Percentiles rank a stretch among this genome's conserved stretches.
Conservation (phyloP, 139 green algal species). For the Chlorella sp. region DNA sequence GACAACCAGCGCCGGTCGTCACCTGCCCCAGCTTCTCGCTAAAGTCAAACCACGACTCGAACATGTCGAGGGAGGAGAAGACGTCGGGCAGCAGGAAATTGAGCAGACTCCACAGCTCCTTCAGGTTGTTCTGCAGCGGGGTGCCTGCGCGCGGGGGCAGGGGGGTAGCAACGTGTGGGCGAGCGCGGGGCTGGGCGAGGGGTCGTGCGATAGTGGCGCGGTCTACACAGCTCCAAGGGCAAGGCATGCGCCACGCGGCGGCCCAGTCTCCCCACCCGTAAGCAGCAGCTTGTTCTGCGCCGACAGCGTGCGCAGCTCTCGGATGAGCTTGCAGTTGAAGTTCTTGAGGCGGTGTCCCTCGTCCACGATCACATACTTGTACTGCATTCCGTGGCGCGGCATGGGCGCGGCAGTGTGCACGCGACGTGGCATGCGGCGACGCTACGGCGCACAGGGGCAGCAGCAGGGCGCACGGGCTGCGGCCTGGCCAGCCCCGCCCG, state of each 20-base stretch:
- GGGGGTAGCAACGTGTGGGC: background rate
- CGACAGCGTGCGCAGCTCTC: slow-evolving; percentile 79
- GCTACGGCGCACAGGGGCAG: too few species aligned
- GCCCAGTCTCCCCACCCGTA: slow-evolving; percentile 64
- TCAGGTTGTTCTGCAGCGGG: slow-evolving; percentile 98
- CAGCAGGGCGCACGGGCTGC: too few species aligned
- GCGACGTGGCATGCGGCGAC: too few species aligned
- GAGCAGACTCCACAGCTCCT: slow-evolving; percentile 96
- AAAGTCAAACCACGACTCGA: slow-evolving; percentile 82
- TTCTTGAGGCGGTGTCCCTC: slow-evolving; percentile 99
- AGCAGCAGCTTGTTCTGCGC: slow-evolving; percentile 92
- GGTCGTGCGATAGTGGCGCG: background rate
- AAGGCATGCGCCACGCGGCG: background rate
- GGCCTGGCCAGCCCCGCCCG: too few species aligned
- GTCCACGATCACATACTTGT: slow-evolving; percentile 92
- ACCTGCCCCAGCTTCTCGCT: slow-evolving; percentile 24
- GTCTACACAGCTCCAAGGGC: background rate
- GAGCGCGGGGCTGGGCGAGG: background rate
- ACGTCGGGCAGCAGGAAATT: slow-evolving; percentile 98
- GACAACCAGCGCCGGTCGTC: too few species aligned
- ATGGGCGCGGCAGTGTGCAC: too few species aligned
- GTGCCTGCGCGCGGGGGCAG: slow-evolving; percentile 70
- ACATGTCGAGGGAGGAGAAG: slow-evolving; percentile 83
- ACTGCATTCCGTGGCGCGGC: too few species aligned
- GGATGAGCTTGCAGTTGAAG: slow-evolving; percentile 92